Conservation (phyloP, 495 filamentous ascomycete species). For the Sporormia fimetaria region DNA sequence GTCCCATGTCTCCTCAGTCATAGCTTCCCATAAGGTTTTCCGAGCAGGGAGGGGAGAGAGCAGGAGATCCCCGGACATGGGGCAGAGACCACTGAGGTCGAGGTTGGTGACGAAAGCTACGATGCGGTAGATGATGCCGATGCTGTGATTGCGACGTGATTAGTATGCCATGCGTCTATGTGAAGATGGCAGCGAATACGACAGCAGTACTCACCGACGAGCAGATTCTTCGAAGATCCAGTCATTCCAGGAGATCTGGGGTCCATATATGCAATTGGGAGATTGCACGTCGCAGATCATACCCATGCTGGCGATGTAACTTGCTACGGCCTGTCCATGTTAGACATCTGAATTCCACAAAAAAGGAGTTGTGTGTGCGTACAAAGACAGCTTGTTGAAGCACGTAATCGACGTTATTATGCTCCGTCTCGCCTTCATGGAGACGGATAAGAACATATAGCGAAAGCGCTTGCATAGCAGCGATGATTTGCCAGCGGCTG, state of each 20-base stretch:
- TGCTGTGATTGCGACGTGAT: no score
- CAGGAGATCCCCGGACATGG: slow-evolving; percentile 31
- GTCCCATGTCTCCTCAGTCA: no score
- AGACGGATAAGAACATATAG: slow-evolving; percentile 37
- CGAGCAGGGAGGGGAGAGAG: slow-evolving; percentile 38
- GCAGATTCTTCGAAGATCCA: slow-evolving; percentile 39
- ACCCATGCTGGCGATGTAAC: slow-evolving; percentile 14
- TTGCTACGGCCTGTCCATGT: slow-evolving; percentile 29
- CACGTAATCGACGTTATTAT: slow-evolving; percentile 35
- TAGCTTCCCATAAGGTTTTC: no score
- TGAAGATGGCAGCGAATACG: neutral
- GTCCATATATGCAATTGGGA: slow-evolving; percentile 1
- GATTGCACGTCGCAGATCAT: slow-evolving; percentile 7
- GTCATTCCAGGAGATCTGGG: slow-evolving; percentile 32
- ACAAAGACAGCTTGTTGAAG: slow-evolving; percentile 33
- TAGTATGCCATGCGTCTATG: slow-evolving; percentile 24
- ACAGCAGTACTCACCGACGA: slow-evolving; percentile 23
- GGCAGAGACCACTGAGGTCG: slow-evolving; percentile 36
- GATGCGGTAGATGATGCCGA: slow-evolving; percentile 35
- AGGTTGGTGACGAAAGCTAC: slow-evolving; percentile 39
- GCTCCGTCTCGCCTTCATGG: slow-evolving; percentile 37
- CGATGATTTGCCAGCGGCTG: slow-evolving; percentile 34
- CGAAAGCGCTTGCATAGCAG: slow-evolving; percentile 36
- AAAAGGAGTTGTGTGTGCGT: slow-evolving; percentile 7
- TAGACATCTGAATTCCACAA: neutral